A percentile compares a stretch with the other conserved stretches of the same genome.
Conservation (phyloP, 495 filamentous ascomycete species). For the Elaphomyces granulatus region DNA sequence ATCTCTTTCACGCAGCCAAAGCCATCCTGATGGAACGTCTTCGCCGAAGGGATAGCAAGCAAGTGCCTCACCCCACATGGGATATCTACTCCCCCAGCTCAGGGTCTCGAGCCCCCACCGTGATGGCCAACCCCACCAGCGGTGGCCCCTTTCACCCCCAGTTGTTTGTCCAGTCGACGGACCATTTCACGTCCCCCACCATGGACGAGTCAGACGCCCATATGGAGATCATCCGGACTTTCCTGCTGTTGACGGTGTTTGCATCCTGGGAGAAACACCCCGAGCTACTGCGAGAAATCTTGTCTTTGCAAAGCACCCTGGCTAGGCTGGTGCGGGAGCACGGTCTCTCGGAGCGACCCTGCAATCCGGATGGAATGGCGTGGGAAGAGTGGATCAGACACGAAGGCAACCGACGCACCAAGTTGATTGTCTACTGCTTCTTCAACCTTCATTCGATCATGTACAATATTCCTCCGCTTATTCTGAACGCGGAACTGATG, state of each 20-base stretch:
- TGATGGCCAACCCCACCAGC: constrained; percentile 25
- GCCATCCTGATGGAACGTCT: constrained; percentile 33
- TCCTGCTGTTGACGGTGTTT: constrained; percentile 35
- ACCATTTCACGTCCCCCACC: constrained; percentile 20
- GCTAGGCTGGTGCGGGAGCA: constrained; percentile 35
- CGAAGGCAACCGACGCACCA: constrained; percentile 37
- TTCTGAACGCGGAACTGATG: constrained; percentile 35
- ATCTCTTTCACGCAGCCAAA: constrained; percentile 52
- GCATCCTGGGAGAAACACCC: constrained; percentile 40
- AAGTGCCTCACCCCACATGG: constrained; percentile 31
- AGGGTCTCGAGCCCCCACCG: constrained; percentile 26
- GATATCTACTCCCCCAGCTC: constrained; percentile 27
- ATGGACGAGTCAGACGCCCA: constrained; percentile 34
- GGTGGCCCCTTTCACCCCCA: constrained; percentile 28
- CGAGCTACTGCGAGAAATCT: constrained; percentile 34
- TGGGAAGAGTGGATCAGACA: constrained; percentile 38
- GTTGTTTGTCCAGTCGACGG: constrained; percentile 21
- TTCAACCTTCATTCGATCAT: constrained; percentile 41
- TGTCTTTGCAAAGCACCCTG: constrained; percentile 35
- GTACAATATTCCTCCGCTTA: constrained; percentile 39
- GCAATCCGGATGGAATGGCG: constrained; percentile 20
- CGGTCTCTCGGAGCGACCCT: constrained; percentile 26
- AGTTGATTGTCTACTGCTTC: constrained; percentile 39
- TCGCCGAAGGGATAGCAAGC: constrained; percentile 31
- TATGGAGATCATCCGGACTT: constrained; percentile 37